Conservation (phyloP, 306 rosid genomes). For the Prunus mira region DNA sequence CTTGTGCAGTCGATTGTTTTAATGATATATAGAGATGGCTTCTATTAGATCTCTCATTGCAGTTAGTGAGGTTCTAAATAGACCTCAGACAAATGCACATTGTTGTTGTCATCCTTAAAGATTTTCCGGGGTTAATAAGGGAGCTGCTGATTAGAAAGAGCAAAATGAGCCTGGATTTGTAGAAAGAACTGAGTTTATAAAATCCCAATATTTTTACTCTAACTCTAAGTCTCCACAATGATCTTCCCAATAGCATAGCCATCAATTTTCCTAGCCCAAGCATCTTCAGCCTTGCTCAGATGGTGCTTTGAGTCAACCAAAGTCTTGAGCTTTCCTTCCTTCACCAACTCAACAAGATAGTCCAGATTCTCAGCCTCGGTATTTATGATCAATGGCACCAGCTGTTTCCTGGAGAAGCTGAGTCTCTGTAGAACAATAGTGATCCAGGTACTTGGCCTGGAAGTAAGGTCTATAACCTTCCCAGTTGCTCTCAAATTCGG, state of each 20-base stretch:
- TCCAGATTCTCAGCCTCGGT: conserved; percentile 45
- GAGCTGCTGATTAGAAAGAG: too few relatives aligned
- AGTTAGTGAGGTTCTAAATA: too few relatives aligned
- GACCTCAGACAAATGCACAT: too few relatives aligned
- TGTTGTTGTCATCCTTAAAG: too few relatives aligned
- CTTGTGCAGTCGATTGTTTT: too few relatives aligned
- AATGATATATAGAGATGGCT: too few relatives aligned
- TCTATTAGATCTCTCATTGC: too few relatives aligned
- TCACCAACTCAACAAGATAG: conserved; percentile 39
- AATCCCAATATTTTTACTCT: too few relatives aligned
- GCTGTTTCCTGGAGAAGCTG: conserved; percentile 58
- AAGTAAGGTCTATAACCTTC: conserved; percentile 52
- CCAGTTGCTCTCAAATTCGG: conserved; percentile 43
- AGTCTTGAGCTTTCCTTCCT: conserved; percentile 60
- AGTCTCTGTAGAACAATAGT: conserved; percentile 43
- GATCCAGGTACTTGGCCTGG: conserved; percentile 15
- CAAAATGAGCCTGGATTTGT: too few relatives aligned
- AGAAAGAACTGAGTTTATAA: too few relatives aligned
- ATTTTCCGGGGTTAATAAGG: too few relatives aligned
- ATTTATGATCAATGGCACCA: conserved; percentile 36
- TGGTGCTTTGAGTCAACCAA: conserved; percentile 51
- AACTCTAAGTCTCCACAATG: conserved; percentile 40
- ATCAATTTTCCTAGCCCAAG: conserved; percentile 66
- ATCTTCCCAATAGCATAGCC: conserved; percentile 68
- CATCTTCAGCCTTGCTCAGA: conserved; percentile 63